Evolutionary conservation across 495 filamentous ascomycete genomes (phyloP), one percentile per base, ranked within the genome.

Genomic region (Penicillium goetzii): DNA sequence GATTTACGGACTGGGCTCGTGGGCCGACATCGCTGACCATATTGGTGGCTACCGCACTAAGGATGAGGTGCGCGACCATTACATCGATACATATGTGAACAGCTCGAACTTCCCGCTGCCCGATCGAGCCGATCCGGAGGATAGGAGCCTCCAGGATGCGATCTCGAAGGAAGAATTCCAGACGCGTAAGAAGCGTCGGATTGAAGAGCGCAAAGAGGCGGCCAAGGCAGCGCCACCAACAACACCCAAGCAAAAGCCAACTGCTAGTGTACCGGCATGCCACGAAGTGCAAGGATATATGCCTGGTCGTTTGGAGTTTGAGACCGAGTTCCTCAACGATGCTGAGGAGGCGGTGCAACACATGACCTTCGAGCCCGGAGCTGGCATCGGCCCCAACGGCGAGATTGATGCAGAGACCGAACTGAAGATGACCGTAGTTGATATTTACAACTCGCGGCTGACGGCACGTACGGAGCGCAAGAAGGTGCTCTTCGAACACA

Each of bases 251-350:
- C 91, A 93, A 72, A 98, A 98, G 70, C 95, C 95, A 0, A 97
- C 93, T 2, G 92, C 93, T 26, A 92, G 89, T 79, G 91, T 96
- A 4, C 95, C 95, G 17, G 85, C 93, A 30, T 98, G 96, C 73
- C 95, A 99, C 75, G 95, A 99, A 74, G 94, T 99, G 30, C 91
- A 96, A 72, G 95, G 95, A 4, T 99, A 96, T 76, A 99, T 99
- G 95, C 95, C 95, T 3, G 95, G 96, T 38, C 92, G 95, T 21
- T 78, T 99, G 61, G 95, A 99, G 72, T 99, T 98, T 69, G 95
- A 99, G 81, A 96, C 91, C 0, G 95, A 99, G 69, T 97, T 94
- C 74, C 88, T 93, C 69, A 98, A 99, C 74, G 96, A 98, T 67
- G 95, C 96, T 0, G 95, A 99, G 75, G 96, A 98, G 77, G 93